phyloP scores from a whole-genome alignment of 495 filamentous ascomycete genomes.

The Aspergillus avenaceus region DNA sequence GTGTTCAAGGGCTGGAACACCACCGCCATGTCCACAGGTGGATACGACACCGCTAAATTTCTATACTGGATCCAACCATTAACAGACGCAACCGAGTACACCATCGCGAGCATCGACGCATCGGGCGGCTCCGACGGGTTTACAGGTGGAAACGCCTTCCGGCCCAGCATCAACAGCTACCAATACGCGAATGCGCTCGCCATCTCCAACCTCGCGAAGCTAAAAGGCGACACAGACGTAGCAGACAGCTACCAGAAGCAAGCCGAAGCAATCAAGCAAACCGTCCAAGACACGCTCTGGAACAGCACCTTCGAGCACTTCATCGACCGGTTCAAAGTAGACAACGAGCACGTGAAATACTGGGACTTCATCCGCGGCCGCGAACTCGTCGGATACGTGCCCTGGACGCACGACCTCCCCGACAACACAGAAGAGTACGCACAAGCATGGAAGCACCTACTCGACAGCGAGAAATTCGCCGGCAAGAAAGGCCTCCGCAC shows the following conservation, averaged over 20 bases:
- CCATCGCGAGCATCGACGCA: constrained; percentile 26
- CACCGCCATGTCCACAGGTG: constrained; percentile 11
- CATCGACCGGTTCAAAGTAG: constrained; percentile 25
- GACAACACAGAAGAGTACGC: constrained; percentile 21
- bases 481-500: constrained; percentile 24
- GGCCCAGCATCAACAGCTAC: constrained; percentile 29
- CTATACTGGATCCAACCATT: constrained; percentile 27
- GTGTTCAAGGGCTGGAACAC: constrained; percentile 21
- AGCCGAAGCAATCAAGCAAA: constrained; percentile 15
- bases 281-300: constrained; percentile 22
- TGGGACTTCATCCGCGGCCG: constrained; percentile 28
- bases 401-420: constrained; percentile 27
- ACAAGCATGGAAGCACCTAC: constrained; percentile 15
- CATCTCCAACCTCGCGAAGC: constrained; percentile 22
- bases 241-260: constrained; percentile 15
- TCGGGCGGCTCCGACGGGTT: constrained; percentile 22
- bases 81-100: constrained; percentile 29
- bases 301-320: constrained; percentile 30
- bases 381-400: constrained; percentile 27
- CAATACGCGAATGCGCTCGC: constrained; percentile 28
- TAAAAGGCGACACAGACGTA: constrained; percentile 14
- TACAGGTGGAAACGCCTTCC: constrained; percentile 22
- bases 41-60: constrained; percentile 17
- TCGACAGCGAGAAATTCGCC: constrained; percentile 15
- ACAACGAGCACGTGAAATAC: constrained; percentile 24